Evolutionary conservation across 2,329 filamentous ascomycete genomes (phyloP), one percentile per base, ranked within the genome.

Genomic region (Colletotrichum aenigma): DNA sequence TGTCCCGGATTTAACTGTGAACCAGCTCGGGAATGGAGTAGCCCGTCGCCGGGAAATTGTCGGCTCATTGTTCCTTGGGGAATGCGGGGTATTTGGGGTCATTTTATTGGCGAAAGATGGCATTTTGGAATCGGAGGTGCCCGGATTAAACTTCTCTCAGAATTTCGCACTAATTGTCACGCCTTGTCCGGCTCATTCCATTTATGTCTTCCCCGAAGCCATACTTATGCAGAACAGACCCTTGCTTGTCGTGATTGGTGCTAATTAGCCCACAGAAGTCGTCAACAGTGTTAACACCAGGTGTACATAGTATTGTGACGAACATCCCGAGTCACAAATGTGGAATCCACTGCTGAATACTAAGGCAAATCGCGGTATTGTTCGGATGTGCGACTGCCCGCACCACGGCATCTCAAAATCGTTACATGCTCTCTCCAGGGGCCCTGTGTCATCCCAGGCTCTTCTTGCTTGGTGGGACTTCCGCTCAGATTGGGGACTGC

Each of bases 401-500:
- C n/a, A n/a, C n/a, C n/a, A n/a, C n/a, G n/a, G n/a, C n/a, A n/a
- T n/a, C n/a, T n/a, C n/a, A n/a, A n/a, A n/a, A n/a, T n/a, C n/a
- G n/a, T n/a, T n/a, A n/a, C n/a, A n/a, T n/a, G n/a, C n/a, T n/a
- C n/a, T n/a, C n/a, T n/a, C n/a, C n/a, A 48, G 18, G 43, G 7
- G 21, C 2, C 13, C 10, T 21, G 9, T 48, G 43, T 21, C 3
- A 1, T 48, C 9, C 13, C 9, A 21, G 10, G 18, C 10, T n/a
- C 18, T 1, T 43, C 38, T 43, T 6, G 36, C 18, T 48, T 48
- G 43, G 7, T 0, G 5, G 43, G 21, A 4, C n/a, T 48, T 21
- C 6, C 2, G 18, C 18, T 0, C 43, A 21, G 10, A 9, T 7
- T 48, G 10, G 43, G 18, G 0, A 48, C 2, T 0, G n/a, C 1